Evolutionary conservation across 164 flowering plant species (phyloP), one percentile per base, ranked within the genome.

Genomic region (Litsea cubeba): DNA sequence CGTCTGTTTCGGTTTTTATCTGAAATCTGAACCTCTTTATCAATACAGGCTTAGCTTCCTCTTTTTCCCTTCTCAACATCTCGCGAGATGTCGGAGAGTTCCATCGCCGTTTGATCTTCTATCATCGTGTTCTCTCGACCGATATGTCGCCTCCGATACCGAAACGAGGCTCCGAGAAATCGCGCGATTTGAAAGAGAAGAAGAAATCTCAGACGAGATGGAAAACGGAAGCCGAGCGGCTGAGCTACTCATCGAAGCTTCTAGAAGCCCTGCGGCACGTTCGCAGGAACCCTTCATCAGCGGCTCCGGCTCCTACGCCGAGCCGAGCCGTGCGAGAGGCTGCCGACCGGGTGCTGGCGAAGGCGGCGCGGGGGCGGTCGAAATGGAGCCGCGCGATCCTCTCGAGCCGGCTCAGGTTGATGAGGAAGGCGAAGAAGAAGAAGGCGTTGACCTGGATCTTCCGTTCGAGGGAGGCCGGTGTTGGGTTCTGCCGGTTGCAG

Each of bases 351-450:
- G 86, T 81, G 0, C 75, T 90, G 2, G 97, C 97, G 20, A 76
- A 79, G 7, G 79, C 94, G 0, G 97, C 93, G 0, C 81, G 79
- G 50, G 94, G 97, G 18, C 77, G 84, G 35, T 87, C 89, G 7
- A 71, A 89, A 76, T 91, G 97, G 97, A 91, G 97, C 83, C 79
- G 93, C 23, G 93, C 94, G n/a, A 88, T 91, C 18, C 80, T 90
- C 70, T 79, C 82, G 11, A 86, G 75, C 78, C 80, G 93, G 54
- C 76, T 84, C 54, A 85, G 80, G 82, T 72, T 84, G 70, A 66
- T 72, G 71, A n/a, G n/a, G 26, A 63, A 63, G 65, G 20, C 1
- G 66, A 63, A 6, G 24, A 63, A 3, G 66, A 63, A 12, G 66
- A 22, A 3, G 24, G 24, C 72, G 2, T 57, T 64, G 28, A 12